phyloP scores from a whole-genome alignment of 345 rosid species.

The Triadica sebifera region DNA sequence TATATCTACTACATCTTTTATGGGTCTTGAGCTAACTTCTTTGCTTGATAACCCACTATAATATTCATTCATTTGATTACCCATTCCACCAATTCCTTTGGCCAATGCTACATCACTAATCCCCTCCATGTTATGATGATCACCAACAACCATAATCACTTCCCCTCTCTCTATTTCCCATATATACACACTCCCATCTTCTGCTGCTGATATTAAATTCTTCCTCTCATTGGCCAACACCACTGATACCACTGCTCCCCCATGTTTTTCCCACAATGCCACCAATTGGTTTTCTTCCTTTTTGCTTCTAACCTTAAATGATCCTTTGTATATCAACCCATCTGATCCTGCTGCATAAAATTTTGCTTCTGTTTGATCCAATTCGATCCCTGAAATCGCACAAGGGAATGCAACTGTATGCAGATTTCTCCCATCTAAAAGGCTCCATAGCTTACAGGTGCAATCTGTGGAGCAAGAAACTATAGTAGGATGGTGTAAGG shows the following conservation, averaged over 20 bases:
- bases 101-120: conserved; percentile 38
- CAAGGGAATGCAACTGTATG: conserved; percentile 37
- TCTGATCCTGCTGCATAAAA: conserved; percentile 46
- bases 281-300: conserved; percentile 10
- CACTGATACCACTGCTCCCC: conserved; percentile 29
- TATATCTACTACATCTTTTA: conserved; percentile 15
- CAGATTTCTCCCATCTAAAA: conserved; percentile 26
- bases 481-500: conserved; percentile 12
- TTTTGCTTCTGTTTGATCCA: conserved; percentile 29
- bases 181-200: conserved; percentile 38
- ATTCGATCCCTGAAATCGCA: conserved; percentile 25
- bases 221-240: conserved; percentile 26
- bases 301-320: conserved; percentile 14
- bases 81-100: conserved; percentile 14
- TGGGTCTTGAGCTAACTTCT: conserved; percentile 15
- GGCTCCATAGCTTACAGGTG: conserved; percentile 41
- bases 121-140: conserved; percentile 9
- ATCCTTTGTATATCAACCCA: conserved; percentile 37
- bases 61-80: neutral
- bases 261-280: conserved; percentile 29
- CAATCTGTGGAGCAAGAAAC: conserved; percentile 43
- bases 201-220: conserved; percentile 43
- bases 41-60: conserved; percentile 4
- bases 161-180: conserved; percentile 36
- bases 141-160: conserved; percentile 23